A percentile compares a stretch with the other conserved stretches of the same genome.
phyloP scores from a whole-genome alignment of 1,139 yeast genomes.

The Candida sp. region DNA sequence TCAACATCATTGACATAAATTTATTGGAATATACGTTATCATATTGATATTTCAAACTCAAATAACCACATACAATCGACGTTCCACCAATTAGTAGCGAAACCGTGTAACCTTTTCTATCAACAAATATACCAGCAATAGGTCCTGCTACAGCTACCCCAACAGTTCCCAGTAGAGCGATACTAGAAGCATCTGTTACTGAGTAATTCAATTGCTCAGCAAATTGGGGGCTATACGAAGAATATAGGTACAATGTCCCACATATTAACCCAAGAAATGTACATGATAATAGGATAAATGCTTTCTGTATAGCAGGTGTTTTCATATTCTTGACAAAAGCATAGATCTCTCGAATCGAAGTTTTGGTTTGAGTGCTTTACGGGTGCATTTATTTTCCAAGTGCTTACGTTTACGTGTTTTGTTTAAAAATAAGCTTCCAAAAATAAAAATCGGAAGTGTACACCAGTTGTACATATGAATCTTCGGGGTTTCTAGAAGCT shows the following conservation, averaged over 20 bases:
- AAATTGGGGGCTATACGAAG: constrained; percentile 64
- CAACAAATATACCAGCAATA: constrained; percentile 58
- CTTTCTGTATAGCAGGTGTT: constrained; percentile 27
- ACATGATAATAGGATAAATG: constrained; percentile 39
- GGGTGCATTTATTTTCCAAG: neutral
- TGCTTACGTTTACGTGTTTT: neutral
- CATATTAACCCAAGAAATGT: constrained; percentile 52
- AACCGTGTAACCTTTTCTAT: constrained; percentile 45
- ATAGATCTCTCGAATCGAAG: neutral
- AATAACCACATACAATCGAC: constrained; percentile 41
- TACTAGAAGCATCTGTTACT: constrained; percentile 53
- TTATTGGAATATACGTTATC: constrained; percentile 28
- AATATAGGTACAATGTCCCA: constrained; percentile 59
- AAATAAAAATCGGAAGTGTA: no score
- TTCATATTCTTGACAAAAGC: constrained; percentile 8
- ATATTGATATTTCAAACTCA: constrained; percentile 45
- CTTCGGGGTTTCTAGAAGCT: no score
- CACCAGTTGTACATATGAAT: no score
- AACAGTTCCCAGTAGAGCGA: constrained; percentile 58
- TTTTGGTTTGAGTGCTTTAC: neutral
- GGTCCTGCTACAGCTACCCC: constrained; percentile 60
- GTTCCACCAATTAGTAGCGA: constrained; percentile 44
- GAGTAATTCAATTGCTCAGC: constrained; percentile 48
- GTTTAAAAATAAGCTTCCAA: neutral
- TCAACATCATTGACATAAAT: constrained; percentile 28